phyloP scores from a whole-genome alignment of 139 green algal species.

The Eudorina sp. region DNA sequence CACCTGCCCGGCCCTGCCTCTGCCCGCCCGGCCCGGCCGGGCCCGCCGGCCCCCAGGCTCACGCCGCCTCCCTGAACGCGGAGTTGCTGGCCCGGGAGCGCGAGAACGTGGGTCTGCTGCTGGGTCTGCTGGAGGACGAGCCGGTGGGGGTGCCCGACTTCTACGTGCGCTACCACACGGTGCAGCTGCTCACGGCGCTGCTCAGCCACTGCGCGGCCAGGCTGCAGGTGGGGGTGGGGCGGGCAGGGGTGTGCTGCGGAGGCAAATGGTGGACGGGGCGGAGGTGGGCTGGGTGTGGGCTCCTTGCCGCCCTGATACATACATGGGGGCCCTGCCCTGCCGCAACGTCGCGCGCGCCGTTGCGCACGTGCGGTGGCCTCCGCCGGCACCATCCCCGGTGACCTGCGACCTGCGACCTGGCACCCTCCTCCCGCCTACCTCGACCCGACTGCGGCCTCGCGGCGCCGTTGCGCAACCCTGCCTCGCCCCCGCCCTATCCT shows the following conservation, averaged over 20 bases:
- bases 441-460: too few species aligned
- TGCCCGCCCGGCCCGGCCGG: too few species aligned
- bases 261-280: neutral
- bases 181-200: slow-evolving; percentile 88
- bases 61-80: slow-evolving; percentile 76
- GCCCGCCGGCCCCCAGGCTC: slow-evolving; percentile 37
- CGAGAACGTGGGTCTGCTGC: slow-evolving; percentile 79
- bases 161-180: slow-evolving; percentile 89
- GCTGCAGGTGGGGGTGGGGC: slow-evolving; percentile 52
- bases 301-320: too few species aligned
- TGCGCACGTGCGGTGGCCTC: too few species aligned
- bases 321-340: too few species aligned
- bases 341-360: too few species aligned
- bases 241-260: neutral
- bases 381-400: too few species aligned
- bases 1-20: too few species aligned
- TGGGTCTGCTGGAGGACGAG: slow-evolving; percentile 82
- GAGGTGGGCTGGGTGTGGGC: neutral
- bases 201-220: slow-evolving; percentile 59
- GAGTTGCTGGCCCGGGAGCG: slow-evolving; percentile 81
- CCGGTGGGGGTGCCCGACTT: slow-evolving; percentile 83
- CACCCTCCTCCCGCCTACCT: too few species aligned
- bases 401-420: too few species aligned
- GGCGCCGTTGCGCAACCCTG: neutral
- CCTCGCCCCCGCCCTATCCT: neutral